phyloP scores from a whole-genome alignment of 257 asterid genomes.

The Vinca minor region DNA sequence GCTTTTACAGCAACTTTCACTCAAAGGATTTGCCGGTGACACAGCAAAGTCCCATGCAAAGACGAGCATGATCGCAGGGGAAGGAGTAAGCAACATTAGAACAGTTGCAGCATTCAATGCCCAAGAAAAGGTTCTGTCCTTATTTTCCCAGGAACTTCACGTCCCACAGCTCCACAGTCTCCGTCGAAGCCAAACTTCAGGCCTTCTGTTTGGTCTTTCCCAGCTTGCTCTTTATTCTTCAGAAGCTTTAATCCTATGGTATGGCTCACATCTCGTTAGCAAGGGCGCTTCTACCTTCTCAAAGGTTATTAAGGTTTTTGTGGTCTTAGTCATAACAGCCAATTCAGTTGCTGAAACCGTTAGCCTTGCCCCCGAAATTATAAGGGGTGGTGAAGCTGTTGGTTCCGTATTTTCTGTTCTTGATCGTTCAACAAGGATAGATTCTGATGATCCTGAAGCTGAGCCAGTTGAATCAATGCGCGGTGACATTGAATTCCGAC shows the following conservation, averaged over 20 bases:
- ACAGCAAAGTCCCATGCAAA: constrained; percentile 96
- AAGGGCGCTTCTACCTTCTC: constrained; percentile 81
- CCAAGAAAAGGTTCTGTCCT: constrained; percentile 65
- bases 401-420: constrained; percentile 86
- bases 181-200: constrained; percentile 64
- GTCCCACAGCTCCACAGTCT: constrained; percentile 67
- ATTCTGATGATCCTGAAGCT: constrained; percentile 78
- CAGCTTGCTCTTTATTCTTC: constrained; percentile 94
- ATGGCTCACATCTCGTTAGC: constrained; percentile 79
- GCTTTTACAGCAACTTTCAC: constrained; percentile 80
- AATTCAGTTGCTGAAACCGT: constrained; percentile 94
- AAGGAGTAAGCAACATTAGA: constrained; percentile 96
- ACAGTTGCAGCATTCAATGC: constrained; percentile 95
- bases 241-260: constrained; percentile 91
- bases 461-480: constrained; percentile 64
- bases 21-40: constrained; percentile 97
- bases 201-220: constrained; percentile 77
- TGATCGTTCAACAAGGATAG: constrained; percentile 71
- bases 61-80: constrained; percentile 99
- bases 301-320: constrained; percentile 84
- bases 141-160: constrained; percentile 63
- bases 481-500: constrained; percentile 89
- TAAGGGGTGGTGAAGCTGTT: constrained; percentile 92
- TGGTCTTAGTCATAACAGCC: constrained; percentile 83
- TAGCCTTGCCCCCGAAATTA: constrained; percentile 90